Evolutionary conservation across 192 early-diverging fungal species (phyloP), one percentile per base, ranked within the genome.

Genomic region (Coemansia sp.): DNA sequence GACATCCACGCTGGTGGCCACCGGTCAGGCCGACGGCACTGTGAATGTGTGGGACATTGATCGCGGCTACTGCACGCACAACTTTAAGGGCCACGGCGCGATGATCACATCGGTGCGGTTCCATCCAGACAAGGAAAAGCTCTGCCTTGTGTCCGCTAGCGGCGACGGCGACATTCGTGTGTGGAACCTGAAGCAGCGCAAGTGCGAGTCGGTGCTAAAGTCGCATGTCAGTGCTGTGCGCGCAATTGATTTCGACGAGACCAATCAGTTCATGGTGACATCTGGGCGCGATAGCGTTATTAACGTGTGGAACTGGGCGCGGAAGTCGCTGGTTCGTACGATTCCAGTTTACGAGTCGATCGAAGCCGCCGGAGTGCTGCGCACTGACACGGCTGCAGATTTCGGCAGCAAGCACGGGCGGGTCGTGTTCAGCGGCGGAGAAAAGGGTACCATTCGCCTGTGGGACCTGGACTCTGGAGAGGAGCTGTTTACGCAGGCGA

Each of bases 31-130:
- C 1, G 97, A 99, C 71, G 88, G 86, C 57, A 93, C 91, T 10
- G 87, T 99, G 46, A 92, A 91, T 55, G 91, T 98, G 9, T 99
- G 95, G 95, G 95, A 99, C 72, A 90, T 94, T 58, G 90, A 89
- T 51, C 82, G 86, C 48, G 95, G 92, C 19, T 94, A 84, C 77
- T 93, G 91, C 65, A 98, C 97, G 54, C 97, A 99, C 68, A 92
- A 92, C 67, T 92, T 99, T 65, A 86, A 86, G 52, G 95, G 95
- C 46, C 97, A 99, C 52, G 80, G 86, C 32, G 95, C 95, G 16
- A 84, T 97, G 9, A 79, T 99, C 38, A 88, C 88, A 43, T 82
- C 84, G 0, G 83, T 99, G 10, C 89, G 88, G 64, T 99, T 98
- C 69, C 87, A 90, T 52, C 86, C 88, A 4, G 64, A 75, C 68